Evolutionary conservation across 1,139 yeast species (phyloP), one percentile per base, ranked within the genome.

Genomic region (Pichia sp.): DNA sequence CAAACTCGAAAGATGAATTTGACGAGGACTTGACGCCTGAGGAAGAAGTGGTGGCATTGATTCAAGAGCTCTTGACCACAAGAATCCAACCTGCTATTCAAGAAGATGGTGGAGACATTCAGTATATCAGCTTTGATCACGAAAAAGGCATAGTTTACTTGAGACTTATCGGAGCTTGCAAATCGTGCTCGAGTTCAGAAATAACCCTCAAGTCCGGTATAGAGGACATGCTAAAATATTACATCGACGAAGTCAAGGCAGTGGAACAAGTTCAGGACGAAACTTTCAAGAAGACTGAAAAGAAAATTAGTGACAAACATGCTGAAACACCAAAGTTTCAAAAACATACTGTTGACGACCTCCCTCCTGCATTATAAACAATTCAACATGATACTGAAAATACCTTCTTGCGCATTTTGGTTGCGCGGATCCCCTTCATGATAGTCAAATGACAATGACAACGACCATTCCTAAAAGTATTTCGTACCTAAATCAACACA

Each of bases 21-120:
- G 72, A 75, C 0, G 74, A 68, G 40, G 74, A 73, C 26, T 64
- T 71, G 46, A 86, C 82, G 18, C 86, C 83, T 12, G 93, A 86
- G 56, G 83, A 82, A 52, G 95, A 86, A 66, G 81, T 91, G 2
- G 90, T 93, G 49, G 80, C 87, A 13, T 86, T 93, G 88, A 90
- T 93, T 63, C 90, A 91, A 63, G 99, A 93, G 68, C 76, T 93
- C 50, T 86, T 93, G 53, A 91, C 88, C 63, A 93, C 99, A 4
- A 80, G 98, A 62, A 91, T 93, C 55, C 80, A 97, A 62, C 99
- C 99, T 0, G 98, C 98, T 0, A 85, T 86, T 57, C 87, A 83
- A 66, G 95, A 86, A 58, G 95, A 86, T 64, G 95, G 95, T 50
- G 95, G 95, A 10, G 95, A 86, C 64, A 82, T 86, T 55, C 87